Evolutionary conservation across 176 grass and related monocot genomes (phyloP), one percentile per base, ranked within the genome.

Genomic region (Themeda triandra): DNA sequence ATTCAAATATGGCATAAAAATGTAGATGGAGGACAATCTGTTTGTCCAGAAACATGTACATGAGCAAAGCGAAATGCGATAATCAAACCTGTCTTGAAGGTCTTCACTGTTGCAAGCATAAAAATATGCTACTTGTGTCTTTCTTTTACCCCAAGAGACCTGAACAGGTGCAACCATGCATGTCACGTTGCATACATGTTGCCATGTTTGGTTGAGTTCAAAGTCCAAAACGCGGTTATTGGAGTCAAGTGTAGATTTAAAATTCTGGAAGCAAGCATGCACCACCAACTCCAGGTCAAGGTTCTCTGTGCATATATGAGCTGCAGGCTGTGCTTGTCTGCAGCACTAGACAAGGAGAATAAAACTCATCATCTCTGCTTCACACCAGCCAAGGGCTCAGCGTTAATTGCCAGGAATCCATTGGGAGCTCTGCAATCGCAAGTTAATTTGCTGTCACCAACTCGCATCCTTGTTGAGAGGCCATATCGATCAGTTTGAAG

Each of bases 261-360:
- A 64, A 90, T 90, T 86, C 54, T 71, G 32, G 71, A 86, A 66
- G 65, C 83, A 53, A 90, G 65, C 51, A 67, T 15, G 7, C 72
- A 89, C 88, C 83, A 90, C 88, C 88, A 86, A 76, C 83, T 86
- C 42, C 73, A 46, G 48, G 80, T 76, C 40, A 60, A 54, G 56
- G 56, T 80, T 69, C 64, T 69, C 68, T 65, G 59, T 73, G 63
- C 36, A 78, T 90, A 89, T 86, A 78, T 73, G 74, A 78, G 65
- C 28, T 59, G 45, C 88, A 78, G 65, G 69, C 58, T 39, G 32
- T 14, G n/a, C 23, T 86, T 86, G 54, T 66, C 78, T 36, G 54
- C 64, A 90, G 25, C 54, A 56, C 10, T n/a, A 78, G 88, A 82
- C 83, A 89, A 64, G 88, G 41, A 77, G 78, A 85, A 86, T 63